phyloP scores from a whole-genome alignment of 1,284 basidiomycete genomes.

The Filobasidium uniguttulatum region DNA sequence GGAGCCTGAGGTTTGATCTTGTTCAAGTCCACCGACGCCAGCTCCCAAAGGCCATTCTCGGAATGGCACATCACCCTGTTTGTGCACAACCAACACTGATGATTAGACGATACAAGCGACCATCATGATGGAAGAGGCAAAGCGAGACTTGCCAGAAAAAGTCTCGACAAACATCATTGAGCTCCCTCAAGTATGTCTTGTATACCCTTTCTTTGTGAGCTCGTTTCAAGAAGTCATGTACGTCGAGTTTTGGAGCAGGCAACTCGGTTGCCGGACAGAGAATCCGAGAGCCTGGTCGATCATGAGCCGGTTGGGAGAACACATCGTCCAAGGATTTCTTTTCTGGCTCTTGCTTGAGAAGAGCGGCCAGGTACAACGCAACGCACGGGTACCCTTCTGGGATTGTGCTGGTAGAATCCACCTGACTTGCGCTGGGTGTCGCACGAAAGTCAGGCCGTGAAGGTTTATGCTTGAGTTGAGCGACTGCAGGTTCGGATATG shows the following conservation, averaged over 20 bases:
- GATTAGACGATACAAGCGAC: not conserved
- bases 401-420: not conserved
- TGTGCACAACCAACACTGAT: not conserved
- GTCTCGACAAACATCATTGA: slow-evolving; percentile 79
- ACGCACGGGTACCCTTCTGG: not conserved
- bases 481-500: not conserved
- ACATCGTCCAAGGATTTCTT: not conserved
- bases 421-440: not conserved
- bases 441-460: not conserved
- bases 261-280: slow-evolving; percentile 14
- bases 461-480: not conserved
- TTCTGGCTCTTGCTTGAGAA: not conserved
- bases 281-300: slow-evolving; percentile 2
- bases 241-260: slow-evolving; percentile 23
- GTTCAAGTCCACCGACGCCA: slow-evolving; percentile 64
- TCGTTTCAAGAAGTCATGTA: slow-evolving; percentile 73
- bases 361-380: not conserved
- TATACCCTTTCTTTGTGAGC: slow-evolving; percentile 72
- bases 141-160: slow-evolving; percentile 59
- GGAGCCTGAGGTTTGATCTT: slow-evolving; percentile 83
- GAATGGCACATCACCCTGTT: slow-evolving; percentile 86
- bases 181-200: slow-evolving; percentile 78
- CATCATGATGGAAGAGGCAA: not conserved
- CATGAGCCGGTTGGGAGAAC: not conserved
- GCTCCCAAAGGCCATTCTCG: slow-evolving; percentile 76